Base-by-base conservation (phyloP, 2,329 filamentous ascomycete genomes). In the Alternaria consortialis region DNA sequence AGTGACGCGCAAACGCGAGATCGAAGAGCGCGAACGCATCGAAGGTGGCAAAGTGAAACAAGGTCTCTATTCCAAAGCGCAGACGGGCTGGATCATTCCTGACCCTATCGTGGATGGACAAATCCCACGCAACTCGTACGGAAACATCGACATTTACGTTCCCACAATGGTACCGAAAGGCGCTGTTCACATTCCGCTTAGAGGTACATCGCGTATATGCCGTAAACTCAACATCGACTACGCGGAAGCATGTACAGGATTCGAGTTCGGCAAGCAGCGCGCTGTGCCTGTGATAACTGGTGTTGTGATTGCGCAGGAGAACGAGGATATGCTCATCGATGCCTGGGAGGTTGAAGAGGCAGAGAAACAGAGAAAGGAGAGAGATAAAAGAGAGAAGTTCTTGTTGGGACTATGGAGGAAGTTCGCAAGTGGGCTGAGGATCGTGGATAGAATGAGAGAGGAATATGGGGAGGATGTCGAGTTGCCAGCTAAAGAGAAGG, bases 11-110 rank as follows among this genome's bases (percentile, higher is more conserved):
- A 91, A 93, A 70, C 88, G 94, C 50, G 95, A 97, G 77, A 91
- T 98, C 43, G 91, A 96, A 68, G 93, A 97, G 74, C 88, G 90
- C 3, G 89, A 95, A 75, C 88, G 91, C 2, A 86, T 89, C 7
- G 86, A 90, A 23, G 94, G 94, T 17, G 86, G 91, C 69, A 97
- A 96, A 78, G 88, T 92, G 5, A 85, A 93, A 61, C 95, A 99
- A 75, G 94, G 93, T 0, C 81, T 99, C 0, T 99, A 93, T 78
- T 89, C 91, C 55, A 83, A 86, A 58, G 89, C 91, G 8, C 95
- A 99, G 79, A 99, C 95, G 0, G 92, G 97, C 56, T 97, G 92
- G 89, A 98, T 98, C 75, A 94, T 97, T 57, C 94, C 94, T 1
- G 87, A 90, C 1, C 93, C 94, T 0, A 97, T 97, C 57, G 79